These are phyloP conservation scores for Russula brevipes DNA, from an alignment of 768 basidiomycete genomes.

Conservation along the genomic window DNA sequence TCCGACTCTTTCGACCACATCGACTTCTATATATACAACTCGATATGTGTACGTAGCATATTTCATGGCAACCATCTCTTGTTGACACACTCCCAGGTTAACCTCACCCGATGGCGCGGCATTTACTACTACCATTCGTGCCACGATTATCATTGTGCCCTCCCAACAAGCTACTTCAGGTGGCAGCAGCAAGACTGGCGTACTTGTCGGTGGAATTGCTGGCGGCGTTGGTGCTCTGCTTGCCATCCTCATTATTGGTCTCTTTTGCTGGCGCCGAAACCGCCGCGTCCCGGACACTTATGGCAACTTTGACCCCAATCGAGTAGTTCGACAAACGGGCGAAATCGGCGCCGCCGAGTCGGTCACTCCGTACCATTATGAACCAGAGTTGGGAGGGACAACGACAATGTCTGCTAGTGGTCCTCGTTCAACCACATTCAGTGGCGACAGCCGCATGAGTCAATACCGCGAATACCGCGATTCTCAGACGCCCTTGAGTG, in stretches of 20 bases:
- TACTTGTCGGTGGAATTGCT: conserved; percentile 32
- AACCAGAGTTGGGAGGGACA: conserved; percentile 25
- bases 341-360: conserved; percentile 22
- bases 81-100: conserved; percentile 3
- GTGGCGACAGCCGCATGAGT: conserved; percentile 26
- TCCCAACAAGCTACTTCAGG: conserved; percentile 22
- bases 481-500: too few relatives aligned
- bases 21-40: too few relatives aligned
- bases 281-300: conserved; percentile 41
- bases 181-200: conserved; percentile 21
- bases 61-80: neutral
- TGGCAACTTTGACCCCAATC: conserved; percentile 47
- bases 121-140: conserved; percentile 17
- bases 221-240: conserved; percentile 28
- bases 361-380: conserved; percentile 24
- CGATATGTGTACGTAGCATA: neutral
- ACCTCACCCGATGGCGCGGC: conserved; percentile 16
- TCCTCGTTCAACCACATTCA: conserved; percentile 8
- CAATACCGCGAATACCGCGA: conserved; percentile 23
- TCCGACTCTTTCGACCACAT: too few relatives aligned
- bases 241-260: conserved; percentile 27
- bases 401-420: conserved; percentile 16
- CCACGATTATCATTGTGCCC: conserved; percentile 26
- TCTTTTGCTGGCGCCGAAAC: conserved; percentile 32
- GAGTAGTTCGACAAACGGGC: conserved; percentile 32